Evolutionary conservation across 768 basidiomycete genomes (phyloP), one percentile per base, ranked within the genome.

Genomic region (Piloderma croceum): DNA sequence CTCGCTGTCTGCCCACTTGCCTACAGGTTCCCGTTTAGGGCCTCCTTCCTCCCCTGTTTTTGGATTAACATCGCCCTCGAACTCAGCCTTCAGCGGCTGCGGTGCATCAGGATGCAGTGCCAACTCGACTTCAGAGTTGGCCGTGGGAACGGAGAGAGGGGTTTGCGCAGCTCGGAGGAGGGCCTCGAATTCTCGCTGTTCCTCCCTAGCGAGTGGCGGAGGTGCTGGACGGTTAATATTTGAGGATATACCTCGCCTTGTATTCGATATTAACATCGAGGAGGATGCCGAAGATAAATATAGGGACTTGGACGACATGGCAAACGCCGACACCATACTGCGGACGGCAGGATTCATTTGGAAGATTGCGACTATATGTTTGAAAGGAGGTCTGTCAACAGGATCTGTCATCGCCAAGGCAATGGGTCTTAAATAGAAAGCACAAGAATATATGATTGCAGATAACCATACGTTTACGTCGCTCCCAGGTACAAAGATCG

Each of bases 111-210:
- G 84, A 52, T 90, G 87, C 32, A 77, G 53, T 2, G 75, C 64
- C 15, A 73, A 64, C 21, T 69, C 63, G 27, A 62, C 48, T 37
- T 68, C 71, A 2, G 63, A 53, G 23, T 71, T 65, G 24, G 51
- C 43, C 24, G 42, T 39, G 9, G 59, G 46, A 27, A 45, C 38
- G n/a, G 46, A 46, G 11, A 47, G 44, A 9, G 59, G 50, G 3
- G 61, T 58, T 46, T 77, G 77, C 2, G 78, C 77, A n/a, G 62
- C 65, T 15, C 81, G 75, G 47, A 82, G 73, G 24, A 91, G 81
- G n/a, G 80, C 73, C 56, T 94, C 89, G 43, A 93, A 93, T 60
- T 92, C 88, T 39, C 77, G 78, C 56, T 94, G 91, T 42, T 88
- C 74, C 19, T 76, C 71, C 2, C 67, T 67, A 2, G 90, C 85